Evolutionary conservation across 495 filamentous ascomycete species (phyloP), one percentile per base, ranked within the genome.

Genomic region (Aspergillus incahuasiensis): DNA sequence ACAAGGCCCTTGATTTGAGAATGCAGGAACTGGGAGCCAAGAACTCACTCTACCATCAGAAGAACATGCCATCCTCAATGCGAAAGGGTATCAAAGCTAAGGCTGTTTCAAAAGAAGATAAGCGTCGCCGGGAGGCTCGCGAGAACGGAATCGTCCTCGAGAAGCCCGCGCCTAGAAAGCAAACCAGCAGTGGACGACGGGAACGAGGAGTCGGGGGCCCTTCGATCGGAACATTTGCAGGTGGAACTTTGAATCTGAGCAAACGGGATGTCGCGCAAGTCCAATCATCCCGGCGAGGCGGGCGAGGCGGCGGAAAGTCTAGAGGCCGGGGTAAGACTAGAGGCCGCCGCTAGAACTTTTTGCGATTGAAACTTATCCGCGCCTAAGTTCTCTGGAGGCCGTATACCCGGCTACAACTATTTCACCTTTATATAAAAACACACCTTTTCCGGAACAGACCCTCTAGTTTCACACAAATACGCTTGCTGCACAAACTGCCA

Each of bases 141-240:
- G 91, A 97, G 72, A 95, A 91, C 58, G 94, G 94, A 6, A 86
- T 97, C 55, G 82, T 97, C 52, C 75, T 98, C 2, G 94, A 97
- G 74, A 85, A 83, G 57, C 80, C 78, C 22, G 72, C 68, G 5
- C 73, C 65, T 45, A 83, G 79, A 53, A 56, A 65, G 45, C 76
- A 68, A 40, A 74, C 68, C 30, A 73, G 70, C 6, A 63, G 56
- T 13, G 70, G 73, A 38, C 79, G 71, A 55, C 77, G 82, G 54
- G 83, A 91, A 45, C 79, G 83, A 61, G 84, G 83, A 4, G 80
- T 96, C 62, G 88, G 83, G 44, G 81, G 81, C 41, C 89, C 92
- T 1, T 81, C 77, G 3, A 82, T 96, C 8, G 92, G 92, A 0
- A 91, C 79, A 68, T 88, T 96, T 67, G 79, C 80, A 19, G 86